phyloP scores from a whole-genome alignment of 2,329 filamentous ascomycete species.

The Aspergillus niger region DNA sequence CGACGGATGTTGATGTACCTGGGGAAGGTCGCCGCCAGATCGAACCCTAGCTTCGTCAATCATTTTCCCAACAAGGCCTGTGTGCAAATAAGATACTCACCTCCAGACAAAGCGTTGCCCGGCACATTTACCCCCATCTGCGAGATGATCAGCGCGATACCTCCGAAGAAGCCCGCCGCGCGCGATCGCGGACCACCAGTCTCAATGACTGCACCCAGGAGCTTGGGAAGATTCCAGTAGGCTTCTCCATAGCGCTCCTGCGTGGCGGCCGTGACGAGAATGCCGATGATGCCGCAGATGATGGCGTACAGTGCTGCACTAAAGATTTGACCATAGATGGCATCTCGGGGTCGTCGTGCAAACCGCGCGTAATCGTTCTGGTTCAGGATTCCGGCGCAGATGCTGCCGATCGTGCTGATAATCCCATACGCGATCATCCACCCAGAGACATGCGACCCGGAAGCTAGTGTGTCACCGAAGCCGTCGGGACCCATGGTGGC shows the following conservation, averaged over 20 bases:
- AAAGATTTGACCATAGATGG: constrained; percentile 28
- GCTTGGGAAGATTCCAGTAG: constrained; percentile 29
- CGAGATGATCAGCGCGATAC: constrained; percentile 27
- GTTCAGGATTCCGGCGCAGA: constrained; percentile 35
- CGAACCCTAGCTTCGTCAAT: constrained; percentile 27
- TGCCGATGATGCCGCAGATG: constrained; percentile 28
- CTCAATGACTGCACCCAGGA: constrained; percentile 28
- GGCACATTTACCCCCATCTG: constrained; percentile 32
- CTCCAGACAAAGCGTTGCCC: constrained; percentile 25
- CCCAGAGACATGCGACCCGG: not conserved
- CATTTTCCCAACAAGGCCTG: not conserved
- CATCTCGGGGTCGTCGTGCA: constrained; percentile 24
- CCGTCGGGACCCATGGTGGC: constrained; percentile 47
- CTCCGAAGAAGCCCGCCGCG: constrained; percentile 28
- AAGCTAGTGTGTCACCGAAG: not conserved
- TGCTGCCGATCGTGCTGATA: constrained; percentile 34
- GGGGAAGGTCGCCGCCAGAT: constrained; percentile 56
- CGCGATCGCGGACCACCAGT: constrained; percentile 24
- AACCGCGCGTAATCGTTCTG: constrained; percentile 37
- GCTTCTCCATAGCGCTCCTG: constrained; percentile 28
- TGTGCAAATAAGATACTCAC: not conserved
- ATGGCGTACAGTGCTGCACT: constrained; percentile 27
- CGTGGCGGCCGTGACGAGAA: constrained; percentile 33
- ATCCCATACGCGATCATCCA: constrained; percentile 34
- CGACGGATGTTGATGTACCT: constrained; percentile 59